Evolutionary conservation across 495 filamentous ascomycete genomes (phyloP).

Genomic region (Annulohypoxylon moriforme): DNA sequence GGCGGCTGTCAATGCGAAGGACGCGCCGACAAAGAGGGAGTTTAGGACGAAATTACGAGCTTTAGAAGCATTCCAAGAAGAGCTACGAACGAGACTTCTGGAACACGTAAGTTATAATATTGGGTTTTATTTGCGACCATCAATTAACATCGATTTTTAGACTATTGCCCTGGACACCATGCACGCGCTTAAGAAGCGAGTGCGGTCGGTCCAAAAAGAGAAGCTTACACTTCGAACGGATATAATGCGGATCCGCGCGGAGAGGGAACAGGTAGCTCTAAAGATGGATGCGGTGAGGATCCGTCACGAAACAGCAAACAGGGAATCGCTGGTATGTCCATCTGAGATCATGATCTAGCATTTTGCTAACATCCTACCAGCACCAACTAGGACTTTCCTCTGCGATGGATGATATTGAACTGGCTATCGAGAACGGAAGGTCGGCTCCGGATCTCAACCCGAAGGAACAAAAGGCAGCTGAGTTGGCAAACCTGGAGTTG

Average conservation of each 20-base stretch:
- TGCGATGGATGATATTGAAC: conserved; percentile 66
- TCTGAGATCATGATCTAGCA: not conserved
- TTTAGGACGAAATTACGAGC: conserved; percentile 70
- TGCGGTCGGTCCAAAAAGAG: conserved; percentile 72
- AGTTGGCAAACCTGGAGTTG: conserved; percentile 61
- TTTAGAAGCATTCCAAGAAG: conserved; percentile 74
- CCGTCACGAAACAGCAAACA: conserved; percentile 64
- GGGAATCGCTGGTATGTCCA: conserved; percentile 57
- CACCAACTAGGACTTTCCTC: conserved; percentile 61
- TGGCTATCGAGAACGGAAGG: conserved; percentile 61
- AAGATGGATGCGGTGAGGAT: conserved; percentile 75
- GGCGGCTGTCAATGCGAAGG: conserved; percentile 51
- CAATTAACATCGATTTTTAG: conserved; percentile 45
- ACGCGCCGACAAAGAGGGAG: conserved; percentile 59
- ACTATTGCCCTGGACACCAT: conserved; percentile 72
- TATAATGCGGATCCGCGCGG: conserved; percentile 69
- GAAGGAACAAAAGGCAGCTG: conserved; percentile 54
- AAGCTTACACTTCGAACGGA: conserved; percentile 72
- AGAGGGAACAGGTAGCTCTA: conserved; percentile 73
- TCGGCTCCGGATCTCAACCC: conserved; percentile 52
- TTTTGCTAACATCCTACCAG: conserved; percentile 44
- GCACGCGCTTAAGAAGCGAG: conserved; percentile 69
- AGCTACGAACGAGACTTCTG: conserved; percentile 71
- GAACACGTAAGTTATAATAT: conserved; percentile 61
- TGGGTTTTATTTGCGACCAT: not conserved